These are phyloP conservation scores for Megacollybia marginata DNA, from an alignment of 768 basidiomycete species.

Conservation along the genomic window DNA sequence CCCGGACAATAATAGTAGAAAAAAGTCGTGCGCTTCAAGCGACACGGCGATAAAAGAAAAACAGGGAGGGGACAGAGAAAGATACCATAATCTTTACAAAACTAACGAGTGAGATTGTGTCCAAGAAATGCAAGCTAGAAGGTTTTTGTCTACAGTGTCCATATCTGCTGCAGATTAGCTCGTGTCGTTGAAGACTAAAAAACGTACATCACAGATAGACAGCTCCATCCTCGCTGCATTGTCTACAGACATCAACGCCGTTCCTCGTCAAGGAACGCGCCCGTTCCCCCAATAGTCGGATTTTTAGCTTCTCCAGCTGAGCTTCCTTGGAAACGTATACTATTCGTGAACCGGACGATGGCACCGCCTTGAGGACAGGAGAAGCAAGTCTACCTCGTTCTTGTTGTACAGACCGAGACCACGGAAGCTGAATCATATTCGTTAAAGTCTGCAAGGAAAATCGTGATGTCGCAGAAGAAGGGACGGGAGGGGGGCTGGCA, in stretches of 20 bases:
- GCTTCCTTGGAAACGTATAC: constrained; percentile 54
- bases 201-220: constrained; percentile 34
- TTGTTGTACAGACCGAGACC: constrained; percentile 22
- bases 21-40: too few species aligned
- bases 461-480: constrained; percentile 47
- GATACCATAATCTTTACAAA: too few species aligned
- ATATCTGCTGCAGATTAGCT: too few species aligned
- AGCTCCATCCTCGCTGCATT: constrained; percentile 26
- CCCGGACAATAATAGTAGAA: too few species aligned
- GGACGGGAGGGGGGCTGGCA: constrained; percentile 41
- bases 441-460: constrained; percentile 54
- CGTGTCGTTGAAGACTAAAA: background rate
- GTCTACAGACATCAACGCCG: constrained; percentile 27
- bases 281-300: constrained; percentile 38
- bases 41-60: too few species aligned
- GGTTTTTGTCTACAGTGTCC: too few species aligned
- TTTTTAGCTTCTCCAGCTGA: constrained; percentile 58
- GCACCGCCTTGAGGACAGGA: background rate
- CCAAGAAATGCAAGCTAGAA: too few species aligned
- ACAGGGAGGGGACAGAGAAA: too few species aligned
- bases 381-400: constrained; percentile 3
- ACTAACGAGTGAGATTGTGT: too few species aligned
- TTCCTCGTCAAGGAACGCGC: constrained; percentile 18
- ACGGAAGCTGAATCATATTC: constrained; percentile 50
- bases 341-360: constrained; percentile 4